Evolutionary conservation across 208 protist genomes (phyloP), one percentile per base, ranked within the genome.

Genomic region (Histomonas meleagridis): DNA sequence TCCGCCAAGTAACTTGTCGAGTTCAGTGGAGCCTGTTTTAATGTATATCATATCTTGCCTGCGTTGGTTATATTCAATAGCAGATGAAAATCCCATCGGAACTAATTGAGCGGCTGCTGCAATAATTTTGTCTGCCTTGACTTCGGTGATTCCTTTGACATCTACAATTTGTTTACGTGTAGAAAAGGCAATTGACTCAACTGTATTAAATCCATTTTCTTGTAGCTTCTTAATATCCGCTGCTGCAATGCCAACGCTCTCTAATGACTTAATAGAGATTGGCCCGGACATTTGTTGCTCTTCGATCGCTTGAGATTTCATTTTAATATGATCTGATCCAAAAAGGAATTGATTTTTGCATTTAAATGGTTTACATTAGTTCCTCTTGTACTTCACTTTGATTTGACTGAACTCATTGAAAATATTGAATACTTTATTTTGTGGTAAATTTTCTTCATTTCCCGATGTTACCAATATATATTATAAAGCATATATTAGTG

Each of bases 91-190:
- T 38, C 97, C 97, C 95, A 98, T 98, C 46, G 70, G 70, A 97
- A 28, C 99, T 95, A 98, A 90, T 93, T 99, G 99, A 26, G 95
- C 94, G 76, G 96, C 97, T 46, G 51, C 90, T 46, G 94, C 94
- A 93, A 98, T 96, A 46, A 99, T 96, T 94, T 99, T 99, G 60
- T 99, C 97, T 32, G 97, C 97, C 95, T 99, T 99, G 86, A 94
- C 96, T 90, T 99, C 98, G 91, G 94, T 96, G 72, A 99, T 98
- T n/a, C 98, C 98, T 94, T 99, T 99, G 48, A 99, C 96, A 0
- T 94, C 95, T 14, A 96, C 90, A n/a, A 99, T 95, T 28, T 94
- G 93, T 93, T 99, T 99, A 92, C 97, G 97, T 2, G 98, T 97
- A 0, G 97, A 95, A 92, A 98, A 98, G 1, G 97, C 97, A 49